Evolutionary conservation across 2,329 filamentous ascomycete genomes (phyloP).

Genomic region (Proliferodiscus dingleyae): DNA sequence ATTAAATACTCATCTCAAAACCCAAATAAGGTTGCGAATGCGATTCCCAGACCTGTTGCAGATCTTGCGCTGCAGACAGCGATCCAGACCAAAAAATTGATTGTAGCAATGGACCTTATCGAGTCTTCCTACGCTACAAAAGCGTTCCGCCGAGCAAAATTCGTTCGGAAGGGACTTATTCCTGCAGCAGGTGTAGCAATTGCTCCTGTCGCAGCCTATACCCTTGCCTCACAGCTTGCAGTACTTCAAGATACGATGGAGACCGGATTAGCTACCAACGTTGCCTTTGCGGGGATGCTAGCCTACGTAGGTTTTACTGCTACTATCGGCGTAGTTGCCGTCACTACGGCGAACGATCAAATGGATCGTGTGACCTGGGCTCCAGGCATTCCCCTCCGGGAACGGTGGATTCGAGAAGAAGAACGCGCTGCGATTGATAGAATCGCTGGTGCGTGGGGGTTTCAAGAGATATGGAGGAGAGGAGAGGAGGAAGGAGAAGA

Average conservation of each 20-base stretch:
- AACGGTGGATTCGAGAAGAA: slow-evolving; percentile 84
- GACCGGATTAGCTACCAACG: slow-evolving; percentile 63
- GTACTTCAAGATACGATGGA: slow-evolving; percentile 73
- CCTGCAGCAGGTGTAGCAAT: slow-evolving; percentile 52
- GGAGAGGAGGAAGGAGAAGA: slow-evolving; percentile 90
- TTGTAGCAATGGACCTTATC: slow-evolving; percentile 70
- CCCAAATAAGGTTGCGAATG: slow-evolving; percentile 63
- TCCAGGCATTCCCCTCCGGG: slow-evolving; percentile 70
- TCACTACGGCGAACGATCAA: slow-evolving; percentile 87
- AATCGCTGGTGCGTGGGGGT: slow-evolving; percentile 87
- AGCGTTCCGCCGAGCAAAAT: slow-evolving; percentile 63
- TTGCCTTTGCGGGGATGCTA: slow-evolving; percentile 75
- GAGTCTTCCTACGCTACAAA: slow-evolving; percentile 62
- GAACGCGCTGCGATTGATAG: slow-evolving; percentile 83
- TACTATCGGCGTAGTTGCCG: slow-evolving; percentile 76
- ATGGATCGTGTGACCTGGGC: slow-evolving; percentile 93
- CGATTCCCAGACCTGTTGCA: slow-evolving; percentile 66
- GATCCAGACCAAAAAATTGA: slow-evolving; percentile 72
- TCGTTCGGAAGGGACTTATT: slow-evolving; percentile 58
- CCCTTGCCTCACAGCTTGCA: slow-evolving; percentile 63
- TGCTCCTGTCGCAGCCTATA: slow-evolving; percentile 65
- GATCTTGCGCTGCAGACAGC: slow-evolving; percentile 73
- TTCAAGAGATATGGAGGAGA: slow-evolving; percentile 70
- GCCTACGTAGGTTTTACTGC: slow-evolving; percentile 79
- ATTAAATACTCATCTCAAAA: slow-evolving; percentile 58